Percentiles rank a stretch among this genome's conserved stretches.
Evolutionary conservation across 371 early-diverging fungal genomes (phyloP).

Genomic region (Chytridium lagenaria): DNA sequence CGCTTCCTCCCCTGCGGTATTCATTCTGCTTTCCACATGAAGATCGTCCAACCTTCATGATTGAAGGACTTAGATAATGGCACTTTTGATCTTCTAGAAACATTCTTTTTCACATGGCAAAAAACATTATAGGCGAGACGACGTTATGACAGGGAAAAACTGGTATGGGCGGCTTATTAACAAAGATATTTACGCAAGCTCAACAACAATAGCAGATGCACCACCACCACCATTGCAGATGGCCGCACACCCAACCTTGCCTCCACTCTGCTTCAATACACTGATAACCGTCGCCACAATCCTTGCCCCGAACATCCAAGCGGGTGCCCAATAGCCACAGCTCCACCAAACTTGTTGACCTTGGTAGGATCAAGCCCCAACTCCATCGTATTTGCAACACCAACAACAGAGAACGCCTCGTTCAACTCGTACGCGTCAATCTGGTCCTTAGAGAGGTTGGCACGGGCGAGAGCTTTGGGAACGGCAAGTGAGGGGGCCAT

Average conservation of each 20-base stretch:
- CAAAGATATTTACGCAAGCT: slow-evolving; percentile 49
- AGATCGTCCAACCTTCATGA: too few relatives aligned
- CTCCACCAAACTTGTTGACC: slow-evolving; percentile 95
- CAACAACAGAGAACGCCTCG: slow-evolving; percentile 98
- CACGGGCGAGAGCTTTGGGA: slow-evolving; percentile 87
- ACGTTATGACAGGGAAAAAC: too few relatives aligned
- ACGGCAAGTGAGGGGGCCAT: slow-evolving; percentile 92
- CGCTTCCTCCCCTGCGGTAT: too few relatives aligned
- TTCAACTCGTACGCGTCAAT: slow-evolving; percentile 92
- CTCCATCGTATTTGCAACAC: slow-evolving; percentile 86
- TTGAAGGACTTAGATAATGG: too few relatives aligned
- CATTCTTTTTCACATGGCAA: too few relatives aligned
- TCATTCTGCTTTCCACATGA: too few relatives aligned
- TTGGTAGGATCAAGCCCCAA: slow-evolving; percentile 74
- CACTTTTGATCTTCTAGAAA: too few relatives aligned
- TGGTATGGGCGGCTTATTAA: too few relatives aligned
- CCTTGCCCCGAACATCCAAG: slow-evolving; percentile 94
- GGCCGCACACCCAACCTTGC: slow-evolving; percentile 87
- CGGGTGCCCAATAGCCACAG: slow-evolving; percentile 98
- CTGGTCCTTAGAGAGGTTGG: slow-evolving; percentile 69
- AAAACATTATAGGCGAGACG: too few relatives aligned
- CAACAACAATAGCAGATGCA: slow-evolving; percentile 88
- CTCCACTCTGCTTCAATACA: slow-evolving; percentile 72
- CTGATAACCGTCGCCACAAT: slow-evolving; percentile 85
- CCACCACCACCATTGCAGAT: slow-evolving; percentile 97